These are phyloP conservation scores for Golovinomyces cichoracearum DNA, from an alignment of 2,329 filamentous ascomycete species.

Conservation along the genomic window DNA sequence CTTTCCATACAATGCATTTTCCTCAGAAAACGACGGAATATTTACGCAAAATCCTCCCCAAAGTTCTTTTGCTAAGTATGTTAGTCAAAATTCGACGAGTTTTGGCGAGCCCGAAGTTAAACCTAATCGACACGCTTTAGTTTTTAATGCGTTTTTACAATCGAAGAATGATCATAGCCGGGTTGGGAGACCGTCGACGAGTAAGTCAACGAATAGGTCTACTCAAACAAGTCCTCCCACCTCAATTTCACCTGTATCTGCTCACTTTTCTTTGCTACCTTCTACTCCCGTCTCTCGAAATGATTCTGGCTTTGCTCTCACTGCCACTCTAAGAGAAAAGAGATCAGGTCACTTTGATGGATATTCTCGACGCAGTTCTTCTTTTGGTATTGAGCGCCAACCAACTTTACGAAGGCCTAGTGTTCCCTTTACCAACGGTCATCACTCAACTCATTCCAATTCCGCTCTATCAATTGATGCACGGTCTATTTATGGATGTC, in stretches of 20 bases:
- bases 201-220: slow-evolving; percentile 44
- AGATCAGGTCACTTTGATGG: slow-evolving; percentile 66
- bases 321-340: slow-evolving; percentile 73
- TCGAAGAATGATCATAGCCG: slow-evolving; percentile 40
- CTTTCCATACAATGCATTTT: slow-evolving; percentile 72
- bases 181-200: slow-evolving; percentile 53
- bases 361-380: slow-evolving; percentile 69
- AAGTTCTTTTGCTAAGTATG: slow-evolving; percentile 60
- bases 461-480: slow-evolving; percentile 23
- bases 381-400: slow-evolving; percentile 55
- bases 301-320: slow-evolving; percentile 72
- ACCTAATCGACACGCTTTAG: slow-evolving; percentile 28
- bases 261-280: slow-evolving; percentile 48
- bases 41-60: slow-evolving; percentile 47
- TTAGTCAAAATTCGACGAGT: slow-evolving; percentile 64
- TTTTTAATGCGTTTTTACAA: slow-evolving; percentile 80
- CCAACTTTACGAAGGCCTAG: slow-evolving; percentile 42
- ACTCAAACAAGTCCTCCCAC: slow-evolving; percentile 34
- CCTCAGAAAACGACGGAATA: slow-evolving; percentile 57
- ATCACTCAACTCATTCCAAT: slow-evolving; percentile 40
- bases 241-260: slow-evolving; percentile 51
- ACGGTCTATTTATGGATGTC: slow-evolving; percentile 33
- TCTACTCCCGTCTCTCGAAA: slow-evolving; percentile 61
- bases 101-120: slow-evolving; percentile 38
- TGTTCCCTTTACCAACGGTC: slow-evolving; percentile 44